Base-by-base conservation (phyloP, 108 stramenopile species). In the Cyclotella baltica region DNA sequence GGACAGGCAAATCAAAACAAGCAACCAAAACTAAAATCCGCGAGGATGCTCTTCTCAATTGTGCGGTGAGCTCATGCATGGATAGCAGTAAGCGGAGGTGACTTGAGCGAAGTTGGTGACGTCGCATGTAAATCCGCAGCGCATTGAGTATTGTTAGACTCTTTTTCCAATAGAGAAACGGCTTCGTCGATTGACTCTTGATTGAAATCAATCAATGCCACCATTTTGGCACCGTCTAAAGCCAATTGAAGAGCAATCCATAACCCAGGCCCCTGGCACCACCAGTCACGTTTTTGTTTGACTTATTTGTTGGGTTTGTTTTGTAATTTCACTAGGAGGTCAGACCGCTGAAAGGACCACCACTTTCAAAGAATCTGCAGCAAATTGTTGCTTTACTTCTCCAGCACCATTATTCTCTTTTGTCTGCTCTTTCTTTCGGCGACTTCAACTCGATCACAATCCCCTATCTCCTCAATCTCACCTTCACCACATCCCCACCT, bases 381-480 rank as follows among this genome's bases (percentile, higher is more conserved):
- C 28, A 36, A 0, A 31, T n/a, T 4, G 30, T 62, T n/a, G 62
- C n/a, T 15, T 19, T 0, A 22, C 20, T 20, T n/a, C 65, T 5
- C 20, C 23, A 19, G 20, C 9, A 37, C 51, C 38, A 48, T 25
- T 38, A 16, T 4, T 34, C 50, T 67, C 35, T 69, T 6, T n/a
- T 46, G 34, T 28, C n/a, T n/a, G n/a, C n/a, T n/a, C n/a, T n/a
- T n/a, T n/a, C n/a, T n/a, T n/a, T n/a, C n/a, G n/a, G n/a, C 25
- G 59, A 59, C 55, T 11, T 61, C 38, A 30, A 67, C 6, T 3
- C 77, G 46, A 52, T 4, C 19, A 85, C 82, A 15, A 89, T 76
- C 71, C 1, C 89, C 89, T 35, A 90, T 85, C 1, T 77, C 77
- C 38, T 90, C 89, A 72, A 90, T 88, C 62, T 88, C 83, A 48